phyloP scores from a whole-genome alignment of 306 rosid genomes.

The Pterocarpus santalinus region DNA sequence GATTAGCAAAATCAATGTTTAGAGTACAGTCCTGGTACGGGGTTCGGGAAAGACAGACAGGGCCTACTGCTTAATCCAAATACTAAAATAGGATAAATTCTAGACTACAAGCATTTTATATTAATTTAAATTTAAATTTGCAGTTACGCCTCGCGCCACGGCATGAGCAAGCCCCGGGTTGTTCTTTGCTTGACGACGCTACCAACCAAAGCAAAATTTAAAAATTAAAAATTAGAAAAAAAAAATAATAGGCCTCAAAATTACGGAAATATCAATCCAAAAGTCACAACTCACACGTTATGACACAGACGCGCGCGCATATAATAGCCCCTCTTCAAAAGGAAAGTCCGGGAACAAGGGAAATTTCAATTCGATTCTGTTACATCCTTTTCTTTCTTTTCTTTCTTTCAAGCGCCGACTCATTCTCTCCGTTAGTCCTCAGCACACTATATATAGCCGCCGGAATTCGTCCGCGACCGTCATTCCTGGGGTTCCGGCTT shows the following conservation, averaged over 20 bases:
- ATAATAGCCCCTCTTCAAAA: conserved; percentile 4
- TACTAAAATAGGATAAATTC: too few relatives aligned
- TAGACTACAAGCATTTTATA: too few relatives aligned
- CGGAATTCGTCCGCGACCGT: conserved; percentile 6
- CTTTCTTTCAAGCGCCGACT: background rate
- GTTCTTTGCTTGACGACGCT: conserved; percentile 48
- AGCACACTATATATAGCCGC: background rate
- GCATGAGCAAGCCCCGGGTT: background rate
- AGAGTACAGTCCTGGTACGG: too few relatives aligned
- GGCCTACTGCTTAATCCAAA: too few relatives aligned
- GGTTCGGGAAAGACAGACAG: too few relatives aligned
- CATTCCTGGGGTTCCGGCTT: conserved; percentile 19
- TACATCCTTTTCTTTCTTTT: background rate
- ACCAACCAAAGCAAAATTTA: background rate
- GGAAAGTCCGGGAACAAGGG: background rate
- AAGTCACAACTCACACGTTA: conserved; percentile 29
- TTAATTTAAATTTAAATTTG: background rate
- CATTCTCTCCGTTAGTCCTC: conserved; percentile 6
- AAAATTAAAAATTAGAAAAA: background rate
- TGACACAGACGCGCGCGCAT: conserved; percentile 16
- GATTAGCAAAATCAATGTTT: too few relatives aligned
- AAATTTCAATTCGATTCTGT: conserved; percentile 18
- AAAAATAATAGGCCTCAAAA: background rate
- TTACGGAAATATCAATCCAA: background rate
- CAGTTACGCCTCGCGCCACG: background rate